Evolutionary conservation across 2,329 filamentous ascomycete species (phyloP), one percentile per base, ranked within the genome.

Genomic region (Monosporascus sp.): DNA sequence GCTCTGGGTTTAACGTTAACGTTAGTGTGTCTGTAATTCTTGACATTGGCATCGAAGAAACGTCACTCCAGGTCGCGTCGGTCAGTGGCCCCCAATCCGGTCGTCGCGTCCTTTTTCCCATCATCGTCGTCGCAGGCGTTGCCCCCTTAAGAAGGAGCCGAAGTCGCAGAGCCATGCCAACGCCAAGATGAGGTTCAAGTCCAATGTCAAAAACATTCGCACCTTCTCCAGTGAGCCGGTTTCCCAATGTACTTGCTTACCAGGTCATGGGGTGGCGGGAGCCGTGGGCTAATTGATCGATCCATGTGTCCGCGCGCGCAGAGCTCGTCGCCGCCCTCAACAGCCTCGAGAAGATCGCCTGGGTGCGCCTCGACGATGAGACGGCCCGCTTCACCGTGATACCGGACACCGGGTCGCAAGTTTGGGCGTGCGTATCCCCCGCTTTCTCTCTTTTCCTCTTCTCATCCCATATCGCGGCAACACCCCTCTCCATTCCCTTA

Each of bases 311-410:
- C 7, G 26, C 2, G 28, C 3, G 28, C n/a, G 17, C 58, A 86
- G 84, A 87, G 65, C 78, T 88, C 58, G 81, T 81, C 2, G 80
- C 82, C 11, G 84, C 84, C 15, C 75, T 88, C 56, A 81, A 78
- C 53, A 82, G 84, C 2, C 74, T 88, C 35, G 90, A 91, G 60
- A 91, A 93, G 71, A 87, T 95, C 58, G 91, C 89, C 46, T 96
- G 92, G 91, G 80, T 96, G 58, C 88, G 91, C 60, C 82, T 99
- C 37, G 90, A 93, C 73, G 84, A 95, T 73, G 86, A 92, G 55
- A 86, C 87, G 52, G 86, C 93, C 53, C 91, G 92, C 62, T 96
- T 99, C 74, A 97, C 94, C 55, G 89, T 97, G 65, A 93, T 97
- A 57, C 92, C 94, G 1, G 91, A 97, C 68, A 87, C 89, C 65